Percentiles rank a stretch among this genome's conserved stretches.
These are phyloP conservation scores for Baudoinia panamericana DNA, from an alignment of 495 filamentous ascomycete genomes.

Conservation along the genomic window DNA sequence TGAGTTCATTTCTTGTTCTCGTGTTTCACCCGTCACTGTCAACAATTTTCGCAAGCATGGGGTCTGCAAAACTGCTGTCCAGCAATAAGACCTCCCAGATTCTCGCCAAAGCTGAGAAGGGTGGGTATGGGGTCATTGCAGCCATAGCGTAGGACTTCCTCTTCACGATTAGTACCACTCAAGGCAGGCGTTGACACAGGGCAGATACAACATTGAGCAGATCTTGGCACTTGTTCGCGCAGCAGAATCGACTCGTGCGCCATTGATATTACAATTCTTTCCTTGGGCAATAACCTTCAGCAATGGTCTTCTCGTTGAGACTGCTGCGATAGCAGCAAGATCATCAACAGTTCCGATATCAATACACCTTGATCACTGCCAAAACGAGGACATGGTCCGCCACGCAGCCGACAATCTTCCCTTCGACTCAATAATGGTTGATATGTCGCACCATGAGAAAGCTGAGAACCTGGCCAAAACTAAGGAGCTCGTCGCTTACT, in stretches of 20 bases:
- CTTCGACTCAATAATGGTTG: slow-evolving; percentile 29
- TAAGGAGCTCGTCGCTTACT: slow-evolving; percentile 55
- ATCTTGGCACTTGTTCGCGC: slow-evolving; percentile 68
- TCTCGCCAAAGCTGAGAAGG: slow-evolving; percentile 4
- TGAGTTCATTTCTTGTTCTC: neutral
- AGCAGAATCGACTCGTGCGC: slow-evolving; percentile 57
- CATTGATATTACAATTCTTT: slow-evolving; percentile 73
- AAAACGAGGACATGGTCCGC: slow-evolving; percentile 22
- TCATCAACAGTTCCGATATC: slow-evolving; percentile 36
- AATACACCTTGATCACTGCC: slow-evolving; percentile 26
- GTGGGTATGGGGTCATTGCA: slow-evolving; percentile 6
- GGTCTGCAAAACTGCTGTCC: neutral
- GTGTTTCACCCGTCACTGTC: neutral
- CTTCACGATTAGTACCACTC: neutral
- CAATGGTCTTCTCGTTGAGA: slow-evolving; percentile 43
- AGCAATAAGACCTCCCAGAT: slow-evolving; percentile 8
- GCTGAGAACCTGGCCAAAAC: slow-evolving; percentile 65
- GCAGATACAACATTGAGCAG: slow-evolving; percentile 65
- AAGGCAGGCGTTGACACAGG: neutral
- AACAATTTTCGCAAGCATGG: no score
- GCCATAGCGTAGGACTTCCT: slow-evolving; percentile 4
- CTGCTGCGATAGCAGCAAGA: slow-evolving; percentile 48
- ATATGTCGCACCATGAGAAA: slow-evolving; percentile 54
- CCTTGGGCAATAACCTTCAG: slow-evolving; percentile 72
- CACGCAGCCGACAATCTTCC: slow-evolving; percentile 14